Conservation (phyloP, 2,329 filamentous ascomycete species). For the Boeremia exigua region DNA sequence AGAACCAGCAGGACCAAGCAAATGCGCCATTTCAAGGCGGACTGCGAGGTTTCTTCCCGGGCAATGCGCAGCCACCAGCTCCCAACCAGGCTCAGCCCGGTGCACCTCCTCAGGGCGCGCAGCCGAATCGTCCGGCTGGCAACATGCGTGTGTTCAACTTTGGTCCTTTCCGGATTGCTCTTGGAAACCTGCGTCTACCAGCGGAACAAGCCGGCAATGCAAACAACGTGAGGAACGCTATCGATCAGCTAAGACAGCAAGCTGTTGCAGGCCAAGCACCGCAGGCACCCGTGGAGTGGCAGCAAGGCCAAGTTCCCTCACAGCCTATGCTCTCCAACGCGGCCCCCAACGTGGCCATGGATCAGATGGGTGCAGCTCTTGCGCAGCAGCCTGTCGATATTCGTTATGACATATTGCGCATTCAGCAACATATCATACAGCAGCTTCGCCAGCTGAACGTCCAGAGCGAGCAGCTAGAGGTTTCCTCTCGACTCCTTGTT, state of each 20-base stretch:
- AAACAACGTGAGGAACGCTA: slow-evolving; percentile 30
- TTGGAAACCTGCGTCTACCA: slow-evolving; percentile 44
- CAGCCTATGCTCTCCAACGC: slow-evolving; percentile 13
- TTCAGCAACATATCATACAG: slow-evolving; percentile 47
- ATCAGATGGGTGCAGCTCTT: slow-evolving; percentile 28
- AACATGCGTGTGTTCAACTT: slow-evolving; percentile 48
- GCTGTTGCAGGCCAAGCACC: slow-evolving; percentile 30
- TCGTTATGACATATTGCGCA: slow-evolving; percentile 44
- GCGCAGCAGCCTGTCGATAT: slow-evolving; percentile 42
- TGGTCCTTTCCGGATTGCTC: slow-evolving; percentile 43
- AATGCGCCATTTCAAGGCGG: slow-evolving; percentile 24
- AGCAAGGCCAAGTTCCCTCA: slow-evolving; percentile 19
- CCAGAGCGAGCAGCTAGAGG: slow-evolving; percentile 44
- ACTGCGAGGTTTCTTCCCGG: slow-evolving; percentile 28
- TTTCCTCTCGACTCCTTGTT: slow-evolving; percentile 39
- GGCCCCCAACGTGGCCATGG: slow-evolving; percentile 11
- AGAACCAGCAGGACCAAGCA: slow-evolving; percentile 25
- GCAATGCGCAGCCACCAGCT: slow-evolving; percentile 26
- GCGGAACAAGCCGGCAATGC: slow-evolving; percentile 33
- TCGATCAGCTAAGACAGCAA: slow-evolving; percentile 34
- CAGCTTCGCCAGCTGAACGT: slow-evolving; percentile 43
- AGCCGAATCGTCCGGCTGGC: slow-evolving; percentile 32
- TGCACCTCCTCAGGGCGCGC: slow-evolving; percentile 24
- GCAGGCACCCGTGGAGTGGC: slow-evolving; percentile 27
- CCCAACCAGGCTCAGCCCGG: slow-evolving; percentile 33